phyloP scores from a whole-genome alignment of 768 basidiomycete genomes.

The Termitomyces sp. region DNA sequence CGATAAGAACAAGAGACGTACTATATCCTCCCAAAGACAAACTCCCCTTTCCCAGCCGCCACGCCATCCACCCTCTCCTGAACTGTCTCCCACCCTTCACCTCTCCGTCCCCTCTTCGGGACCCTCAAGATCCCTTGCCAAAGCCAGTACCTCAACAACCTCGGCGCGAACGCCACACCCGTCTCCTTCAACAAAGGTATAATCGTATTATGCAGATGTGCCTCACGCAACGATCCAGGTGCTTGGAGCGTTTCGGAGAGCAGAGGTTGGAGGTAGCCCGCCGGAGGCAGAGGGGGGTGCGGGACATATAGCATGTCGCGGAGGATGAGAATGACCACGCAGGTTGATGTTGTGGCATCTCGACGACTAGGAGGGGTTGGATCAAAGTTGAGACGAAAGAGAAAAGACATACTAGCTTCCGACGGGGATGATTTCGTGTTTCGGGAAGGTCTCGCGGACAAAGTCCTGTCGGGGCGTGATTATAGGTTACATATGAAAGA shows the following conservation, averaged over 20 bases:
- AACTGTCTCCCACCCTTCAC: conserved; percentile 11
- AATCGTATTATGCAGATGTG: conserved; percentile 27
- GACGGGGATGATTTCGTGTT: conserved; percentile 43
- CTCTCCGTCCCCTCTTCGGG: conserved; percentile 25
- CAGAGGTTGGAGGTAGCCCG: neutral
- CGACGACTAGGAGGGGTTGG: conserved; percentile 39
- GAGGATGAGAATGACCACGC: conserved; percentile 39
- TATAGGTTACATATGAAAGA: neutral
- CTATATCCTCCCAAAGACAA: conserved; percentile 14
- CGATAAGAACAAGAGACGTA: neutral
- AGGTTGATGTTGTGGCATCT: conserved; percentile 26
- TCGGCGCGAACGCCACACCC: conserved; percentile 38
- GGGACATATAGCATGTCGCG: conserved; percentile 40
- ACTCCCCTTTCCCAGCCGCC: conserved; percentile 27
- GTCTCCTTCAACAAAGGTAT: conserved; percentile 35
- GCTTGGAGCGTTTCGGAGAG: neutral
- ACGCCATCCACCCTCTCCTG: conserved; percentile 24
- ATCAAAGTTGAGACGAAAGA: neutral
- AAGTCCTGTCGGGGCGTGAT: conserved; percentile 34
- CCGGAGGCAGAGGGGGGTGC: conserved; percentile 22
- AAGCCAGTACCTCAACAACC: conserved; percentile 23
- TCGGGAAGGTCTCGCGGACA: conserved; percentile 38
- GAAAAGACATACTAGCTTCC: conserved; percentile 49
- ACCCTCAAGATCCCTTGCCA: conserved; percentile 53
- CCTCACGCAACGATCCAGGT: neutral